Conservation (phyloP, 352 stramenopile genomes). For the Phytophthora cactorum region DNA sequence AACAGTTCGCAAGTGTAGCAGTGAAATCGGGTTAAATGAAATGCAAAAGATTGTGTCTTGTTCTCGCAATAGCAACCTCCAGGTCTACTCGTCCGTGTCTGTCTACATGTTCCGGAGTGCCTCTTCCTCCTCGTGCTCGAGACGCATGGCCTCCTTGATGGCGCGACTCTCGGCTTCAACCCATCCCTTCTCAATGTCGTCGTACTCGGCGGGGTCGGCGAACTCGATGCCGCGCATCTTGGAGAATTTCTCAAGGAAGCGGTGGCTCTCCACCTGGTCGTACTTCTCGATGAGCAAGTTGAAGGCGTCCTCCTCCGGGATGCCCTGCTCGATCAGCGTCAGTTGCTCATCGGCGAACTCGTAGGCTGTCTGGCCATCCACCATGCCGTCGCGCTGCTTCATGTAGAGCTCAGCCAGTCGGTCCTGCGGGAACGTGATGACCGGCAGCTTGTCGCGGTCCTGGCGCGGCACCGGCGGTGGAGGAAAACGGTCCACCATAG, state of each 20-base stretch:
- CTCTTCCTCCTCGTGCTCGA: constrained; percentile 85
- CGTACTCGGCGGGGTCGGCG: constrained; percentile 75
- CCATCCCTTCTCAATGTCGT: constrained; percentile 85
- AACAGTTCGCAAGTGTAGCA: not conserved
- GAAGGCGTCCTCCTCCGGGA: constrained; percentile 83
- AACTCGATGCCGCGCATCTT: constrained; percentile 83
- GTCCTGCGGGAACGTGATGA: constrained; percentile 88
- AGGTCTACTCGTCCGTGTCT: constrained; percentile 3
- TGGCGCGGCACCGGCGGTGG: constrained; percentile 73
- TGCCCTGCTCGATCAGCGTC: constrained; percentile 83
- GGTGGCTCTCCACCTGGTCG: constrained; percentile 79
- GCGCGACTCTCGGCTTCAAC: constrained; percentile 78
- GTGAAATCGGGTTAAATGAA: not conserved
- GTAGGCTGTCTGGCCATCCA: constrained; percentile 84
- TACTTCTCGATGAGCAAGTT: constrained; percentile 87
- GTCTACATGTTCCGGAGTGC: constrained; percentile 72
- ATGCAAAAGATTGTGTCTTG: constrained; percentile 6
- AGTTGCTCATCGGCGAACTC: constrained; percentile 89
- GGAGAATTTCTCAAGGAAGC: constrained; percentile 86
- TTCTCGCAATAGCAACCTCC: not conserved
- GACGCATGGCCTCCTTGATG: constrained; percentile 86
- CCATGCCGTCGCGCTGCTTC: constrained; percentile 67
- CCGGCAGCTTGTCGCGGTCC: constrained; percentile 75
- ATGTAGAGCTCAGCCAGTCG: constrained; percentile 85
- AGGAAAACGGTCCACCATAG: constrained; percentile 80